phyloP scores from a whole-genome alignment of 371 early-diverging fungal species.

The Smittium culicis region DNA sequence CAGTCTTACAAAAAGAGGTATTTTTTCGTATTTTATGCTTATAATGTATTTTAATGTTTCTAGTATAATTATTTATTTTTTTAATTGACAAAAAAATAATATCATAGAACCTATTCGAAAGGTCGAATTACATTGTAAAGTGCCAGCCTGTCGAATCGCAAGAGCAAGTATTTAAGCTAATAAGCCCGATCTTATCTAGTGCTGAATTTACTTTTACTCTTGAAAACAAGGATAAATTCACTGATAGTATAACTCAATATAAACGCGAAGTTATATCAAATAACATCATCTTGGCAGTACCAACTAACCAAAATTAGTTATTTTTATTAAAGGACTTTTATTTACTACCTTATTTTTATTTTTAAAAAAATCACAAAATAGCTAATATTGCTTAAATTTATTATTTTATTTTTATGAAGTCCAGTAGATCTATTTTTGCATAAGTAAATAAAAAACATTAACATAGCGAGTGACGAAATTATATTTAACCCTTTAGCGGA shows the following conservation, averaged over 20 bases:
- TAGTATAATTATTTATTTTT: not conserved
- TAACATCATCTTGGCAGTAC: conserved; percentile 39
- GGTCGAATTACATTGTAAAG: conserved; percentile 47
- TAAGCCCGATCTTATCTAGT: conserved; percentile 45
- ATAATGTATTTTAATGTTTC: not conserved
- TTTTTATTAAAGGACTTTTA: too few species aligned
- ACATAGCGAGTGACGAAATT: too few species aligned
- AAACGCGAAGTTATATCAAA: conserved; percentile 41
- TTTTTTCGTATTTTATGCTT: too few species aligned
- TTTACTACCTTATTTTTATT: too few species aligned
- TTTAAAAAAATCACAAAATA: too few species aligned
- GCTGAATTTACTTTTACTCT: conserved; percentile 45
- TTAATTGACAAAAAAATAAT: not conserved
- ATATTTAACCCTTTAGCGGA: too few species aligned
- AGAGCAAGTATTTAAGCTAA: conserved; percentile 46
- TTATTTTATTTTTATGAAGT: too few species aligned
- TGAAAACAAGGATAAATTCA: conserved; percentile 63
- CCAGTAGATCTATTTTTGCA: too few species aligned
- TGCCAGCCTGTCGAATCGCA: conserved; percentile 58
- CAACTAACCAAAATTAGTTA: conserved; percentile 24
- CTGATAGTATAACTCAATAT: conserved; percentile 57
- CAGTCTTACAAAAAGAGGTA: conserved; percentile 57
- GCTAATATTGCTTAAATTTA: too few species aligned
- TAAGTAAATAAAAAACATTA: too few species aligned
- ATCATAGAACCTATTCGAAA: conserved; percentile 44